Evolutionary conservation across 179 eudicot species (phyloP), one percentile per base, ranked within the genome.

Genomic region (Beta macrorhiza): DNA sequence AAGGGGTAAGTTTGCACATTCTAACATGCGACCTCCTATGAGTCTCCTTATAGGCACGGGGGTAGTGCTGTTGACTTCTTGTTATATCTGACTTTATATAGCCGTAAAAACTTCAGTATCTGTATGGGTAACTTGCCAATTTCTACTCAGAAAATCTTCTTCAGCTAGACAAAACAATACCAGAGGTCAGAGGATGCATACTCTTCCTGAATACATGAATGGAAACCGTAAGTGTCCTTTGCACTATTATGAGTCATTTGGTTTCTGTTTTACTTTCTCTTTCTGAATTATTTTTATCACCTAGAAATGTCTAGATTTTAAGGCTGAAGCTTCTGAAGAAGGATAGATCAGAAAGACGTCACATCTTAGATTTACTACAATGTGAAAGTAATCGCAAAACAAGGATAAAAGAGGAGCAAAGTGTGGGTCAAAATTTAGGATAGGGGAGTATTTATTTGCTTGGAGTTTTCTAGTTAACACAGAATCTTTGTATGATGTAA

Each of bases 71-170:
- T 63, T 63, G 68, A 64, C 68, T 62, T 20, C 22, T 10, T 25
- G 15, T 64, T 11, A 14, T 58, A 7, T 58, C 63, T 15, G 20
- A 15, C 19, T 51, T 42, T 45, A 19, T 22, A 20, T 37, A 19
- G 25, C 13, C 37, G 68, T 37, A 55, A 17, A n/a, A 57, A 13
- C 19, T 70, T 47, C 20, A 25, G 3, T 37, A 7, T 47, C 20
- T 15, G 3, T 37, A 7, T 5, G 10, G 25, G 81, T 79, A 19
- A 57, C 4, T 69, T 69, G 51, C 14, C 25, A n/a, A 45, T 70
- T 78, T n/a, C 37, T n/a, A 13, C n/a, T 16, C 68, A 79, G 81
- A 67, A 79, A 56, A 79, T 79, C 57, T 79, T 11, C 75, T 69
- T 67, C 42, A 79, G 76, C 77, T 29, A 79, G 76, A 79, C 77